Conservation (phyloP, 148 eudicot species). For the Camellia lanceoleosa region DNA sequence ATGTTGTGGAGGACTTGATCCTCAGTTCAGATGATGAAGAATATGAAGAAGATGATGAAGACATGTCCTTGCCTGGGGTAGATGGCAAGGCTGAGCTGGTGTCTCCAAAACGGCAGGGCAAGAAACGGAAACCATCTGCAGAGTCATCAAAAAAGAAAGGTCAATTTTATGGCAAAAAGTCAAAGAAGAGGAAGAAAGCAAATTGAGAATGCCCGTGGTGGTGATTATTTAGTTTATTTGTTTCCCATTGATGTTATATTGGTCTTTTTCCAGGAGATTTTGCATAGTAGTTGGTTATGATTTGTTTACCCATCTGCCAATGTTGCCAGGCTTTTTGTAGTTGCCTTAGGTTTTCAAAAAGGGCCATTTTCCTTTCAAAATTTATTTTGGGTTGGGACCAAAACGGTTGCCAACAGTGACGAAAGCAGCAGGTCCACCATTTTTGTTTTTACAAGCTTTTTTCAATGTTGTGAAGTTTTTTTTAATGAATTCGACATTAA, state of each 20-base stretch:
- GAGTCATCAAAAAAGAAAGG: constrained; percentile 33
- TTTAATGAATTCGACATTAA: too few species aligned
- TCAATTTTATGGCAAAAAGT: constrained; percentile 32
- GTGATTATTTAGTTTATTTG: neutral
- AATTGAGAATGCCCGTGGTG: constrained; percentile 14
- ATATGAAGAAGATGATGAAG: constrained; percentile 22
- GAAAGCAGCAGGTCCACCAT: too few species aligned
- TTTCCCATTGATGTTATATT: neutral
- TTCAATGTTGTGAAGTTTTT: too few species aligned
- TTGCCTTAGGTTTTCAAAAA: neutral
- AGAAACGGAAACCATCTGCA: constrained; percentile 27
- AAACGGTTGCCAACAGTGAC: neutral
- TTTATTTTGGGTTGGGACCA: neutral
- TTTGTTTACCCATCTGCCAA: neutral
- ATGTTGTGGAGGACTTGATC: constrained; percentile 82
- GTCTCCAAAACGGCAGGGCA: constrained; percentile 24
- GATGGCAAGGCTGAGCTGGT: constrained; percentile 24
- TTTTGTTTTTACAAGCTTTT: too few species aligned
- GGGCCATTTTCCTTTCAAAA: too few species aligned
- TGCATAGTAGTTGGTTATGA: neutral
- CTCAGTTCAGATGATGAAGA: constrained; percentile 80
- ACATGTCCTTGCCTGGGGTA: constrained; percentile 18
- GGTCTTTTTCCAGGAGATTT: neutral
- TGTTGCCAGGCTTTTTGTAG: neutral
- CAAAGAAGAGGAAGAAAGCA: constrained; percentile 63